Evolutionary conservation across 2,329 filamentous ascomycete species (phyloP), one percentile per base, ranked within the genome.

Genomic region (Myriangium duriaei): DNA sequence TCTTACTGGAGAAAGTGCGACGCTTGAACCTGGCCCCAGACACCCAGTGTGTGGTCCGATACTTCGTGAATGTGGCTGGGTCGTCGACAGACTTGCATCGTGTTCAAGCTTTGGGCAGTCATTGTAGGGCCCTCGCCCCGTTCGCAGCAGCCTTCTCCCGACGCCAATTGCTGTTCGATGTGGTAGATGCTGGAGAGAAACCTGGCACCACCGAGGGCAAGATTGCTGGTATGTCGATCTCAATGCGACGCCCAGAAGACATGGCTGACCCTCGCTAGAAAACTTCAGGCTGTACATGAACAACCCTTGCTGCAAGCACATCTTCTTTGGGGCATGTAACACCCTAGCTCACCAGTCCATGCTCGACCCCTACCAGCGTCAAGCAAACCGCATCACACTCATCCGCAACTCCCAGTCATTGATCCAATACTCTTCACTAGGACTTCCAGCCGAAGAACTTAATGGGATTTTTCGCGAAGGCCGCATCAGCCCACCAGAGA

Each of bases 291-390:
- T 76, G 2, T 75, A 72, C 43, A 65, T 63, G 24, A 68, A 75
- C 32, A 73, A 72, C 46, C 57, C 63, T 3, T 69, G 76, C 48
- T 80, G 76, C 59, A 73, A 71, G 47, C 74, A 77, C 50, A 74
- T 80, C 28, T 72, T 71, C 49, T 72, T 76, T 41, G 76, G 72
- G 3, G 73, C 67, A 26, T 79, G 74, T 48, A 73, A 78, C 45
- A 71, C 78, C 46, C 61, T 61, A 13, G 67, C 68, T 34, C 76
- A 33, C 16, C 36, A 32, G 4, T 28, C 32, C 13, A 15, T 39
- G 33, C 57, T 79, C 16, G 68, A 63, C 4, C 68, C 69, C 5
- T 69, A 71, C 47, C 58, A 57, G 30, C 66, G 65, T 30, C 61
- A 64, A 41, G 52, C 56, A 5, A 62, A 70, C 15, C 45, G 50